Percentiles rank a stretch among this genome's conserved stretches.
phyloP scores from a whole-genome alignment of 352 stramenopile species.

The Globisporangium megalacanthum region DNA sequence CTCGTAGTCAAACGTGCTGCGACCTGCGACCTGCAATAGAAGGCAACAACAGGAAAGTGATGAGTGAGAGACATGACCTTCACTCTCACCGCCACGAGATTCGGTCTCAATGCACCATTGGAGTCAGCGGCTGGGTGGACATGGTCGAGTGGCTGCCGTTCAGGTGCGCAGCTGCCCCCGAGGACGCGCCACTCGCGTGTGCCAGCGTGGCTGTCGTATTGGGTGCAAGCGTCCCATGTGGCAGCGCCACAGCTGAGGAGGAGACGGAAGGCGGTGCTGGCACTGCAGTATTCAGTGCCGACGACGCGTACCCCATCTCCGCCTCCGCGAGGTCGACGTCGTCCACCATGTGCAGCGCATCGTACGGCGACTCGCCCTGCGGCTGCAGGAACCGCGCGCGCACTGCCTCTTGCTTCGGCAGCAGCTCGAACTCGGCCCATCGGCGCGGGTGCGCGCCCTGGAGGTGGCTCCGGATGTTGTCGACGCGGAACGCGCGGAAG shows the following conservation, averaged over 20 bases:
- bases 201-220: neutral
- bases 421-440: slow-evolving; percentile 74
- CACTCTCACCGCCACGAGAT: neutral
- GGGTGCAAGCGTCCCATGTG: neutral
- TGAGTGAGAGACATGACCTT: too few relatives aligned
- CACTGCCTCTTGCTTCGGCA: slow-evolving; percentile 68
- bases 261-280: slow-evolving; percentile 7
- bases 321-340: slow-evolving; percentile 64
- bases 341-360: slow-evolving; percentile 60
- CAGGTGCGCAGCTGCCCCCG: neutral
- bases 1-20: slow-evolving; percentile 65
- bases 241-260: neutral
- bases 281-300: slow-evolving; percentile 26
- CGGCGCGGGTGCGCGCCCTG: slow-evolving; percentile 66
- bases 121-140: neutral
- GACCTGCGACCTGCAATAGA: slow-evolving; percentile 15
- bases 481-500: slow-evolving; percentile 77
- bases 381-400: slow-evolving; percentile 55
- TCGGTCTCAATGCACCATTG: neutral
- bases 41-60: neutral
- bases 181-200: neutral
- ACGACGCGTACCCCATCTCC: slow-evolving; percentile 56
- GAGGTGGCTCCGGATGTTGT: slow-evolving; percentile 85
- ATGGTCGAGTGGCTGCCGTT: neutral
- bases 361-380: slow-evolving; percentile 62